Percentiles rank a stretch among this genome's conserved stretches.
phyloP scores from a whole-genome alignment of 2,329 filamentous ascomycete species.

The Penicillium occitanis region DNA sequence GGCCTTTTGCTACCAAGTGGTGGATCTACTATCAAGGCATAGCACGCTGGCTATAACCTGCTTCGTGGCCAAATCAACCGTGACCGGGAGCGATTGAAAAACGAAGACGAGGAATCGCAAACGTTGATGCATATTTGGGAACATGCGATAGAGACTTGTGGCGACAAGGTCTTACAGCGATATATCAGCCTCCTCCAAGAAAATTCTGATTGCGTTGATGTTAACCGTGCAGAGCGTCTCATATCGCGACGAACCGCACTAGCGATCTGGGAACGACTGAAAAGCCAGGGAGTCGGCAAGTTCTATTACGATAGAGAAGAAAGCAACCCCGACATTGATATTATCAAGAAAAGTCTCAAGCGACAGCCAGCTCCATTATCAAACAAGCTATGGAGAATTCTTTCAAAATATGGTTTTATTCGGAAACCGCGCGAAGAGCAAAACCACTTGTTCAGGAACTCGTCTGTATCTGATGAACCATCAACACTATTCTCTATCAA shows the following conservation, averaged over 20 bases:
- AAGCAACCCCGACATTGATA: neutral
- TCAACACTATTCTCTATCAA: neutral
- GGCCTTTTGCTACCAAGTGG: neutral
- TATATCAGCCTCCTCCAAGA: conserved; percentile 8
- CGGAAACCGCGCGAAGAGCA: neutral
- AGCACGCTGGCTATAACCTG: conserved; percentile 10
- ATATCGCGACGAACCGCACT: neutral
- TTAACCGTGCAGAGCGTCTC: neutral
- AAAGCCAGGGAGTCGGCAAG: neutral
- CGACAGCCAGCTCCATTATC: neutral
- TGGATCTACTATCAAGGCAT: neutral
- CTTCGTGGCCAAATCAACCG: neutral
- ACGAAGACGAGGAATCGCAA: neutral
- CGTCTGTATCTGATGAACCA: neutral
- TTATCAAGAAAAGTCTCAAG: neutral
- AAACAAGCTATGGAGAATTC: neutral
- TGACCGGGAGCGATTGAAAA: neutral
- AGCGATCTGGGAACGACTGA: neutral
- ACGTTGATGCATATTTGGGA: conserved; percentile 2
- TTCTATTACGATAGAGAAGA: neutral
- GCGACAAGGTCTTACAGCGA: neutral
- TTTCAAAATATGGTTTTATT: neutral
- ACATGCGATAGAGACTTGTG: neutral
- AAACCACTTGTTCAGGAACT: neutral
- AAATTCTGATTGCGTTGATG: neutral